A percentile compares a stretch with the other conserved stretches of the same genome.
These are phyloP conservation scores for Albugo laibachii DNA, from an alignment of 352 stramenopile genomes.

Conservation along the genomic window DNA sequence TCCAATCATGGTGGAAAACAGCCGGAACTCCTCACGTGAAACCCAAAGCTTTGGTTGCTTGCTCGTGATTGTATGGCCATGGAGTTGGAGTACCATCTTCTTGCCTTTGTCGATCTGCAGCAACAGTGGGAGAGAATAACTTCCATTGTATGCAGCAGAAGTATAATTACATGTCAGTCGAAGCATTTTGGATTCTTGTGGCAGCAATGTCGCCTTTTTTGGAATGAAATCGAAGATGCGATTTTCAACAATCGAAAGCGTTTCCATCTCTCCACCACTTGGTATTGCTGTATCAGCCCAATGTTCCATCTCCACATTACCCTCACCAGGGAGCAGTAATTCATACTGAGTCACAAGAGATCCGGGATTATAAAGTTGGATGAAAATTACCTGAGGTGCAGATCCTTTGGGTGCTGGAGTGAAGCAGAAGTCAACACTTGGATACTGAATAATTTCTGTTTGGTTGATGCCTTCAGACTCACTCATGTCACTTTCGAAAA, in stretches of 20 bases:
- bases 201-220: constrained; percentile 28
- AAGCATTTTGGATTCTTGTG: constrained; percentile 36
- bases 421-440: constrained; percentile 23
- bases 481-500: constrained; percentile 6
- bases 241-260: constrained; percentile 66
- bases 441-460: background rate
- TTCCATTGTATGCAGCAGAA: constrained; percentile 52
- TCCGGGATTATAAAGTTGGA: constrained; percentile 78
- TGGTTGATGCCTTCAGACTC: background rate
- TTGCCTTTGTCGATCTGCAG: constrained; percentile 82
- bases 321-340: constrained; percentile 81
- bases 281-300: constrained; percentile 83
- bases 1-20: constrained; percentile 56
- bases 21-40: constrained; percentile 22
- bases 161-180: constrained; percentile 44
- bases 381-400: constrained; percentile 26
- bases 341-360: constrained; percentile 65
- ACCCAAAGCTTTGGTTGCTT: constrained; percentile 52
- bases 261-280: constrained; percentile 46
- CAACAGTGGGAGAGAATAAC: constrained; percentile 72
- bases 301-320: constrained; percentile 83
- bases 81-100: constrained; percentile 63
- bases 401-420: constrained; percentile 39
- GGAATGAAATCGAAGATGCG: constrained; percentile 44
- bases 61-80: constrained; percentile 52